A percentile compares a stretch with the other conserved stretches of the same genome.
Evolutionary conservation across 306 rosid genomes (phyloP).

Genomic region (Vigna mungo): DNA sequence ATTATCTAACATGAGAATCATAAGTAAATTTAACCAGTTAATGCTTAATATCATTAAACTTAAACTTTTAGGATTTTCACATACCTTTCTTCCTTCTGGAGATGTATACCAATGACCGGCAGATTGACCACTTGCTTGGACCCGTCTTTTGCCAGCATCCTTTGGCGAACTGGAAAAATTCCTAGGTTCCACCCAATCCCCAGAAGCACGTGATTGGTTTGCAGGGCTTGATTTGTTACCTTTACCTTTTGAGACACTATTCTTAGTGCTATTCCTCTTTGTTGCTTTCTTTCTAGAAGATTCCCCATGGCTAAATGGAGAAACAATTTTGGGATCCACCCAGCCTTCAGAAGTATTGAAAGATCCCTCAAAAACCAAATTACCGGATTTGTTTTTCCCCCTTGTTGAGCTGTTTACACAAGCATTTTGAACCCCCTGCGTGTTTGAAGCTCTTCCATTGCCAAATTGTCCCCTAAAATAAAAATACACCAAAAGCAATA

Average conservation of each 20-base stretch:
- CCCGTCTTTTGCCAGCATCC: conserved; percentile 72
- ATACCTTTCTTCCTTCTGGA: conserved; percentile 79
- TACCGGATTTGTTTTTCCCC: conserved; percentile 49
- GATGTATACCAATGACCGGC: conserved; percentile 89
- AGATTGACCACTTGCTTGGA: conserved; percentile 70
- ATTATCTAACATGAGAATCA: conserved; percentile 10
- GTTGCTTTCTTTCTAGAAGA: conserved; percentile 55
- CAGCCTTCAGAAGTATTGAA: conserved; percentile 60
- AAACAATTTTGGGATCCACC: conserved; percentile 62
- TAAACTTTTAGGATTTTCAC: not conserved
- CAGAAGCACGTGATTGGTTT: conserved; percentile 50
- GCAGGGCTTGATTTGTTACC: conserved; percentile 47
- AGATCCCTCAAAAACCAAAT: conserved; percentile 41
- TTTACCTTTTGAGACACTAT: conserved; percentile 52
- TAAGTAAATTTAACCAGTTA: conserved; percentile 25
- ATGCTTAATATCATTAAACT: conserved; percentile 21
- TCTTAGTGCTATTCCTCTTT: conserved; percentile 53
- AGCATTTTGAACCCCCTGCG: conserved; percentile 48
- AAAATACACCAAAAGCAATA: conserved; percentile 25
- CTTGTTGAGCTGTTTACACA: conserved; percentile 48
- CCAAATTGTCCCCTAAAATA: conserved; percentile 83
- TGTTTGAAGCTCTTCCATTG: conserved; percentile 63
- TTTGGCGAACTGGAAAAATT: conserved; percentile 54
- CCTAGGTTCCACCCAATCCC: conserved; percentile 79
- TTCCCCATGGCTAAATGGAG: conserved; percentile 45